Conservation (phyloP, 2,329 filamentous ascomycete species). For the Drechslera avenae region DNA sequence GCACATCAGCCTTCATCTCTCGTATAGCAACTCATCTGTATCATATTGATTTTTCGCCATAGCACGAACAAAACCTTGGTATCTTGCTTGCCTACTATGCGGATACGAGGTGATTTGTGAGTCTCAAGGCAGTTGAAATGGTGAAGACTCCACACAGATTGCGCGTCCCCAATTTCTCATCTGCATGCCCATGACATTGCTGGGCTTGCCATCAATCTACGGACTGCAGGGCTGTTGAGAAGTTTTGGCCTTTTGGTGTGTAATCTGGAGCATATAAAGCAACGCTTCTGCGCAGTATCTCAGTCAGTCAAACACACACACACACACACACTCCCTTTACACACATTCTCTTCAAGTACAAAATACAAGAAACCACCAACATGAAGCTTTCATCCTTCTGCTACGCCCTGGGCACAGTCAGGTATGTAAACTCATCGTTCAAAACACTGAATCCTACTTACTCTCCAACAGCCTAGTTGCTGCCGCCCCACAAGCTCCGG, state of each 20-base stretch:
- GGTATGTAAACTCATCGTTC: conserved; percentile 12
- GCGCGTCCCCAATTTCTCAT: not conserved
- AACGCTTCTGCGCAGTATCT: not conserved
- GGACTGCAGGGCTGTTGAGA: not conserved
- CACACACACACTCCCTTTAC: no score
- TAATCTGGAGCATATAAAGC: conserved; percentile 21
- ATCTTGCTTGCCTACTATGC: not conserved
- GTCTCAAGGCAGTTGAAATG: no score
- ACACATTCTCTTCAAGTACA: not conserved
- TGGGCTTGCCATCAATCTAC: not conserved
- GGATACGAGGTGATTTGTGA: not conserved
- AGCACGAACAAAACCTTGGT: not conserved
- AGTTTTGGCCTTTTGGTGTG: no score
- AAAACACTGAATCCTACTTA: conserved; percentile 8
- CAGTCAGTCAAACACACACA: not conserved
- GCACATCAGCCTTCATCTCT: not conserved
- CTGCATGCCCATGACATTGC: not conserved
- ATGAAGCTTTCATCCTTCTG: conserved; percentile 37
- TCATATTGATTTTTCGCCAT: no score
- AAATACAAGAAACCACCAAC: conserved; percentile 9
- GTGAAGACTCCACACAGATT: not conserved
- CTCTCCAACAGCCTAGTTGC: conserved; percentile 20
- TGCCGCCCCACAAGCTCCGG: conserved; percentile 21
- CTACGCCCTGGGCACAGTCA: conserved; percentile 24
- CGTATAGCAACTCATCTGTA: not conserved